A percentile compares a stretch with the other conserved stretches of the same genome.
Conservation (phyloP, 352 stramenopile genomes). For the Pythium sukuiense region DNA sequence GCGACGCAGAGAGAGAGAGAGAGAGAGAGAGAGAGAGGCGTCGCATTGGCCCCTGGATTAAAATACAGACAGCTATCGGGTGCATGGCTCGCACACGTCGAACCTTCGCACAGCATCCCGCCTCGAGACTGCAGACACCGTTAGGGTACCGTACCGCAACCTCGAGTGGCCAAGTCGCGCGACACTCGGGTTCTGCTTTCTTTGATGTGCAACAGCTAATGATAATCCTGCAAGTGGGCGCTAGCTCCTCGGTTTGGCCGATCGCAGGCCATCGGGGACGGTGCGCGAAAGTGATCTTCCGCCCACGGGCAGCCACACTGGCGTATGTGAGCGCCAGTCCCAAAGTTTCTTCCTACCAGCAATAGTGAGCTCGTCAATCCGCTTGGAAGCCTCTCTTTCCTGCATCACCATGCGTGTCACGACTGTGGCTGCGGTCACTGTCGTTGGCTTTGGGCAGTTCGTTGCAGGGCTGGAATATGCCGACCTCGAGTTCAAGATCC, state of each 20-base stretch:
- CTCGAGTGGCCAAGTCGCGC: not conserved
- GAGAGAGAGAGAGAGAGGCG: not conserved
- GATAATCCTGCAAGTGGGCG: not conserved
- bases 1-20: not conserved
- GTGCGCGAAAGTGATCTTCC: not conserved
- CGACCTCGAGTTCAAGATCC: not conserved
- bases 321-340: not conserved
- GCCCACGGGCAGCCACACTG: not conserved
- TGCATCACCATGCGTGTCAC: not conserved
- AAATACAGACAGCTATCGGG: not conserved
- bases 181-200: not conserved
- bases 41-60: not conserved
- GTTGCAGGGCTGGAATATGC: not conserved
- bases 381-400: too few species aligned
- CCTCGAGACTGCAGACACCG: not conserved
- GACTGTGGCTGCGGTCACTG: not conserved
- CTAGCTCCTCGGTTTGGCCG: not conserved
- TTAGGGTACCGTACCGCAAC: not conserved
- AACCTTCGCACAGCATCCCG: not conserved
- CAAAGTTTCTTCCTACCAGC: not conserved
- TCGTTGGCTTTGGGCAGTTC: not conserved
- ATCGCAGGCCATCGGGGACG: not conserved
- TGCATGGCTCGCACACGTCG: not conserved
- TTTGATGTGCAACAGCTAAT: not conserved
- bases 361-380: too few species aligned